A percentile compares a stretch with the other conserved stretches of the same genome.
Conservation (phyloP, 768 basidiomycete genomes). For the Suillus paluster region DNA sequence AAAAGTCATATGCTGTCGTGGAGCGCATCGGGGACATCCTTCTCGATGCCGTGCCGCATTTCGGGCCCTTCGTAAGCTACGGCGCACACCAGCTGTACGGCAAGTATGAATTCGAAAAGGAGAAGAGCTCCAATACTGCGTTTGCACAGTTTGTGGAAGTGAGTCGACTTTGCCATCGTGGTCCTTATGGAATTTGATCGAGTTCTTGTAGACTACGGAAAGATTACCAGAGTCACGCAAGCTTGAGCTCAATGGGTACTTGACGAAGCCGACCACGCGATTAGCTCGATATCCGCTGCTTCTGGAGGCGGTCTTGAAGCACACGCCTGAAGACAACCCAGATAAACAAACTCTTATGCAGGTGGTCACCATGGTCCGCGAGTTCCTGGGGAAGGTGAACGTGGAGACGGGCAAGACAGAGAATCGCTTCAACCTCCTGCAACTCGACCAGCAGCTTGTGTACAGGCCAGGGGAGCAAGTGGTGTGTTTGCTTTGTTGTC, state of each 20-base stretch:
- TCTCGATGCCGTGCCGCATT: slow-evolving; percentile 83
- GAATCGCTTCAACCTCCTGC: slow-evolving; percentile 93
- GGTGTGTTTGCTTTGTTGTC: slow-evolving; percentile 47
- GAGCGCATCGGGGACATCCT: slow-evolving; percentile 92
- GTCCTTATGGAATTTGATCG: neutral
- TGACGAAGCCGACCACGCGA: slow-evolving; percentile 97
- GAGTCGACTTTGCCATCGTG: slow-evolving; percentile 18
- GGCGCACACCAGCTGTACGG: slow-evolving; percentile 97
- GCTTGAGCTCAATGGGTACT: slow-evolving; percentile 94
- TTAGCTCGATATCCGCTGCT: slow-evolving; percentile 96
- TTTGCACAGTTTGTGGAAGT: slow-evolving; percentile 98
- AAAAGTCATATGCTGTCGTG: slow-evolving; percentile 94
- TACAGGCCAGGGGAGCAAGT: slow-evolving; percentile 92
- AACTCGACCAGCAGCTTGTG: slow-evolving; percentile 89
- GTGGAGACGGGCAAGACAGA: slow-evolving; percentile 93
- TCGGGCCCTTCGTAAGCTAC: slow-evolving; percentile 92
- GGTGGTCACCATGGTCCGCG: slow-evolving; percentile 76
- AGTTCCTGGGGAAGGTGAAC: slow-evolving; percentile 88
- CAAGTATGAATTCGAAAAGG: slow-evolving; percentile 99
- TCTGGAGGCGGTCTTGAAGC: slow-evolving; percentile 89
- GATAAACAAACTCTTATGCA: slow-evolving; percentile 82
- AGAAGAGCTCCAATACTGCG: slow-evolving; percentile 89
- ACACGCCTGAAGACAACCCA: slow-evolving; percentile 87
- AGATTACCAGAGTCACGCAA: slow-evolving; percentile 94
- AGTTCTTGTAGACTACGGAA: slow-evolving; percentile 72